Evolutionary conservation across 2,329 filamentous ascomycete species (phyloP).

Genomic region (Mollisiaceae sp.): DNA sequence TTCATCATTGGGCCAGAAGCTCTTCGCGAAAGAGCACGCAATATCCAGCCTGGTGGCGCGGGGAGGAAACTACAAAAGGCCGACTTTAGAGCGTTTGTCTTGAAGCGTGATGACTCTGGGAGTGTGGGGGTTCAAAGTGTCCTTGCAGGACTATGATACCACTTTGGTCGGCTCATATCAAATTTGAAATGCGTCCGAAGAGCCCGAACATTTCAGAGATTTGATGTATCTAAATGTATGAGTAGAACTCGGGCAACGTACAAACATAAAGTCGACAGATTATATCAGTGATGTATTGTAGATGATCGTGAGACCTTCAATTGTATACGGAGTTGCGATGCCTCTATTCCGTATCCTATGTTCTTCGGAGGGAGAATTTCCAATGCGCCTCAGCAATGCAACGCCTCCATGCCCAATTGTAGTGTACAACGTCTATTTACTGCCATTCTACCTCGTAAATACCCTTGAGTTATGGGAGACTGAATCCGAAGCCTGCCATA

Average conservation of each 20-base stretch:
- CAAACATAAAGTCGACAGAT: not conserved
- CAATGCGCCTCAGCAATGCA: constrained; percentile 38
- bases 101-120: constrained; percentile 81
- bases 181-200: constrained; percentile 2
- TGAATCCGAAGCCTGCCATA: constrained; percentile 94
- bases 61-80: constrained; percentile 65
- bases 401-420: constrained; percentile 24
- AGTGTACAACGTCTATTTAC: constrained; percentile 16
- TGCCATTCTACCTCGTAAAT: not conserved
- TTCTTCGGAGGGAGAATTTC: constrained; percentile 18
- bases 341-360: constrained; percentile 21
- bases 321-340: constrained; percentile 35
- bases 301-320: not conserved
- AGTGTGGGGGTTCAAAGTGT: constrained; percentile 84
- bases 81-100: constrained; percentile 83
- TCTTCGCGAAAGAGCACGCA: constrained; percentile 71
- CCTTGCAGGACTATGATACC: constrained; percentile 55
- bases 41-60: constrained; percentile 50
- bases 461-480: constrained; percentile 46
- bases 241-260: not conserved
- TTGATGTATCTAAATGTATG: not conserved
- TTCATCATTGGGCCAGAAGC: constrained; percentile 92
- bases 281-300: not conserved
- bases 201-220: not conserved
- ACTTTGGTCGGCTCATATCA: constrained; percentile 5